Percentiles rank a stretch among this genome's conserved stretches.
Evolutionary conservation across 2,329 filamentous ascomycete genomes (phyloP).

Genomic region (Cercospora janseana): DNA sequence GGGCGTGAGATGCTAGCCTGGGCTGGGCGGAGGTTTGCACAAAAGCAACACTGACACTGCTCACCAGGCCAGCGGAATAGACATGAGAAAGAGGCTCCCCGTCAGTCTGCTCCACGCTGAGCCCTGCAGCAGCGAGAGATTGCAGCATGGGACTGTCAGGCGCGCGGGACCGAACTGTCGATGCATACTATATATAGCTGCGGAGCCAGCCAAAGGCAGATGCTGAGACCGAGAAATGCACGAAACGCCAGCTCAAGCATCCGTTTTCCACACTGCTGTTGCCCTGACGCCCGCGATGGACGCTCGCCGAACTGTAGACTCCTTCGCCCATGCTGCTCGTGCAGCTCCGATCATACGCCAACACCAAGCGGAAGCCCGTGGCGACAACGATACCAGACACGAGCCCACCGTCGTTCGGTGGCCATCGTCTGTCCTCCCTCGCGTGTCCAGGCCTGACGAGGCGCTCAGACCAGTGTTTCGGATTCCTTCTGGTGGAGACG

Average conservation of each 20-base stretch:
- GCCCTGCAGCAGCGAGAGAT: too few relatives aligned
- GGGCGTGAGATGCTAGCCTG: too few relatives aligned
- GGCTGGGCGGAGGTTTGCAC: too few relatives aligned
- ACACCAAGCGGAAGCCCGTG: too few relatives aligned
- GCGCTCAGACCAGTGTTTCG: slow-evolving; percentile 22
- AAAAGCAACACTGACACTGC: too few relatives aligned
- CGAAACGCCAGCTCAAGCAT: background rate
- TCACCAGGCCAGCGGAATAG: slow-evolving; percentile 16
- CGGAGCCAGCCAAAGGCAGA: background rate
- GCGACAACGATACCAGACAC: too few relatives aligned
- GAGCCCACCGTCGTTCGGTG: background rate
- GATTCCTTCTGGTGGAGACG: too few relatives aligned
- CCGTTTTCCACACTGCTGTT: background rate
- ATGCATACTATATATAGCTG: slow-evolving; percentile 11
- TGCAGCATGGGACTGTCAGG: slow-evolving; percentile 12
- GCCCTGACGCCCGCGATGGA: too few relatives aligned
- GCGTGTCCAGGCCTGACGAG: slow-evolving; percentile 5
- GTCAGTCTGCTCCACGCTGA: background rate
- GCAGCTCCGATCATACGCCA: too few relatives aligned
- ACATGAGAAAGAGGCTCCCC: background rate
- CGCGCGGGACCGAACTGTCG: slow-evolving; percentile 11
- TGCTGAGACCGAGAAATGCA: slow-evolving; percentile 3
- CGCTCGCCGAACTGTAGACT: too few relatives aligned
- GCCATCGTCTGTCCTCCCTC: background rate
- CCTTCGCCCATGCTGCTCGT: too few relatives aligned